A percentile compares a stretch with the other conserved stretches of the same genome.
These are phyloP conservation scores for Coemansia sp. DNA, from an alignment of 192 early-diverging fungal genomes.

Conservation along the genomic window DNA sequence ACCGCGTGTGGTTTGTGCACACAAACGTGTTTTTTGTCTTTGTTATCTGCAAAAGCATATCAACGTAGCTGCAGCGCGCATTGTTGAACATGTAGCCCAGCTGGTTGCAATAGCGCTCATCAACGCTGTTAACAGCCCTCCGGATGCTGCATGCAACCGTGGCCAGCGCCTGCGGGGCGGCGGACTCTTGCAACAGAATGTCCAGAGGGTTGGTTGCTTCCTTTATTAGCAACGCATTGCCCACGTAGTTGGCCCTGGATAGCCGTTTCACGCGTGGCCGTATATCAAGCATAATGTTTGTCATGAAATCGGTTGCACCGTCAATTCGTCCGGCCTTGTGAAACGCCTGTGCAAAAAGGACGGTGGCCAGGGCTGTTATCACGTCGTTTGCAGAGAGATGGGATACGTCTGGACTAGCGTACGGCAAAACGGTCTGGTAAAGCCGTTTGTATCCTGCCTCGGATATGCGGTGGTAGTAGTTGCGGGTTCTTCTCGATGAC, in stretches of 20 bases:
- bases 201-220: neutral
- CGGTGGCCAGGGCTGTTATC: constrained; percentile 16
- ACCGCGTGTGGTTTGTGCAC: constrained; percentile 30
- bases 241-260: neutral
- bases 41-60: neutral
- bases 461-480: constrained; percentile 8
- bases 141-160: constrained; percentile 8
- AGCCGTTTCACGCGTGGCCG: constrained; percentile 1
- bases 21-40: neutral
- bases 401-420: too few species aligned
- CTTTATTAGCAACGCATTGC: neutral
- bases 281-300: neutral
- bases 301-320: neutral
- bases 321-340: neutral
- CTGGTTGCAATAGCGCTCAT: constrained; percentile 4
- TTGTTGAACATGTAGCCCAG: neutral
- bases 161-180: neutral
- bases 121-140: neutral
- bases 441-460: neutral
- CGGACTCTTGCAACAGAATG: neutral
- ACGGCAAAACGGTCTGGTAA: neutral
- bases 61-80: neutral
- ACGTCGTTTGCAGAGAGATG: constrained; percentile 26
- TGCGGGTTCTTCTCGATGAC: neutral
- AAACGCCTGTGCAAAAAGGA: constrained; percentile 8